phyloP scores from a whole-genome alignment of 2,329 filamentous ascomycete species.

The Raffaelea arxii region DNA sequence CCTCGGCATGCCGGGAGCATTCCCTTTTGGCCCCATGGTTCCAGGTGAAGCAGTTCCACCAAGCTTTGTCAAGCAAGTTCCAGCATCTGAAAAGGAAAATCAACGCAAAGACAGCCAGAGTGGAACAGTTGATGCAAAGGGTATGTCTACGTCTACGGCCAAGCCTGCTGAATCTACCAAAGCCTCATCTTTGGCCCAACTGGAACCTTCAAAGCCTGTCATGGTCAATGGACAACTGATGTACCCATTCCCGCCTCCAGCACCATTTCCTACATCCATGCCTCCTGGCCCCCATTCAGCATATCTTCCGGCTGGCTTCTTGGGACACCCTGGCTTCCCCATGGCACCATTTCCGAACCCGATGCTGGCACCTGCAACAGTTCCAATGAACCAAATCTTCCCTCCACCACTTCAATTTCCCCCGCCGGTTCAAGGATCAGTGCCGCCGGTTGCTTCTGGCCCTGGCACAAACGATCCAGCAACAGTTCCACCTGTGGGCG shows the following conservation, averaged over 20 bases:
- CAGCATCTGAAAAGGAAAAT: slow-evolving; percentile 9
- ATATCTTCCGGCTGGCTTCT: slow-evolving; percentile 9
- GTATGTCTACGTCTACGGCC: slow-evolving; percentile 3
- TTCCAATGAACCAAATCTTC: slow-evolving; percentile 14
- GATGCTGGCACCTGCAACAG: slow-evolving; percentile 15
- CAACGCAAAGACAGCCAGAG: slow-evolving; percentile 14
- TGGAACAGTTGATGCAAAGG: slow-evolving; percentile 9
- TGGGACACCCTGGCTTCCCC: slow-evolving; percentile 13
- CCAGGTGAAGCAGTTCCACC: background rate
- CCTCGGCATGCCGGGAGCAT: slow-evolving; percentile 10
- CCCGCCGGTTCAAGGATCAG: background rate
- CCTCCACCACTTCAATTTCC: slow-evolving; percentile 4
- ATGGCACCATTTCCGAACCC: slow-evolving; percentile 13
- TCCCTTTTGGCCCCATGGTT: slow-evolving; percentile 14
- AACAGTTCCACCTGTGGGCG: slow-evolving; percentile 5
- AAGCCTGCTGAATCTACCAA: slow-evolving; percentile 22
- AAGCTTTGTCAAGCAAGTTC: background rate
- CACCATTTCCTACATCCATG: slow-evolving; percentile 7
- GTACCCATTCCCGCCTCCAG: slow-evolving; percentile 19
- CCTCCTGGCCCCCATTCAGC: slow-evolving; percentile 7
- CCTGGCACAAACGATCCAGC: background rate
- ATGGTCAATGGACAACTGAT: slow-evolving; percentile 26
- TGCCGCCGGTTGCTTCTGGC: background rate
- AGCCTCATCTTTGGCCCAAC: slow-evolving; percentile 32
- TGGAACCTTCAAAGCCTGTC: slow-evolving; percentile 36